These are phyloP conservation scores for Thalassia testudinum DNA, from an alignment of 116 monocot species.

Conservation along the genomic window DNA sequence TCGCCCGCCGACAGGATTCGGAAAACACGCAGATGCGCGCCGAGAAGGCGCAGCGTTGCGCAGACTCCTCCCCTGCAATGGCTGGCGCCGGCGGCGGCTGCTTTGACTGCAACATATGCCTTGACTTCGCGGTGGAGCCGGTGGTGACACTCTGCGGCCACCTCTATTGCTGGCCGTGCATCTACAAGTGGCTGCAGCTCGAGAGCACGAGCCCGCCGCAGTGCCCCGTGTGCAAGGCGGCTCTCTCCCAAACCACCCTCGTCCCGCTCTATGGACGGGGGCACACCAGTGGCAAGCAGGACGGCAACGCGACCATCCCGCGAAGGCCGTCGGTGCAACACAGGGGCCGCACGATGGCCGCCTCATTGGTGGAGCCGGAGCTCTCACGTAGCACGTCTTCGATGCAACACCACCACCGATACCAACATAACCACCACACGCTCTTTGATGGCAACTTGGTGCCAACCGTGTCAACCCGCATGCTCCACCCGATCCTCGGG, in stretches of 20 bases:
- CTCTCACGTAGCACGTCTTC: not conserved
- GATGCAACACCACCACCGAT: not conserved
- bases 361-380: not conserved
- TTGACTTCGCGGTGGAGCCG: constrained; percentile 57
- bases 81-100: constrained; percentile 17
- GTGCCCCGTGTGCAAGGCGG: constrained; percentile 64
- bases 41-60: no score
- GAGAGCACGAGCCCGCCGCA: constrained; percentile 12
- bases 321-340: constrained; percentile 17
- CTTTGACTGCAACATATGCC: constrained; percentile 89
- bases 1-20: no score
- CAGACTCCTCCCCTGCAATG: not conserved
- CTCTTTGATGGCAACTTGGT: not conserved
- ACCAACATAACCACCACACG: not conserved
- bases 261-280: constrained; percentile 59
- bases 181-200: constrained; percentile 52
- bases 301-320: constrained; percentile 18
- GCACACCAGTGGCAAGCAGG: not conserved
- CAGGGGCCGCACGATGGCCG: not conserved
- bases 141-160: constrained; percentile 87
- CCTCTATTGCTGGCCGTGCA: constrained; percentile 92
- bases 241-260: constrained; percentile 27
- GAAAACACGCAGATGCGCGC: no score
- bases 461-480: not conserved
- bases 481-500: constrained; percentile 17